Base-by-base conservation (phyloP, 2,329 filamentous ascomycete species). In the Alternaria infectoria region DNA sequence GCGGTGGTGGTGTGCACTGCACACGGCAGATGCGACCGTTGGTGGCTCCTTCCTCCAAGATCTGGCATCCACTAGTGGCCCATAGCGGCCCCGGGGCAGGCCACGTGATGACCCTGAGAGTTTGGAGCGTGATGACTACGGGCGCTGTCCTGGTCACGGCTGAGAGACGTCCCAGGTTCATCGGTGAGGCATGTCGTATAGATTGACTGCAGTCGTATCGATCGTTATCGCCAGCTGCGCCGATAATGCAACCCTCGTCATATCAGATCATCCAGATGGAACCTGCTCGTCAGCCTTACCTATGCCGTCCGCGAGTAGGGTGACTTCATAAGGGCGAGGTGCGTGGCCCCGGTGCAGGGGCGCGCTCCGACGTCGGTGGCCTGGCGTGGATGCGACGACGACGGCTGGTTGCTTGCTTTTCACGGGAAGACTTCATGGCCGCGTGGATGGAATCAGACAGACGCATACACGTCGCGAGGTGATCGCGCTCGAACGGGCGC, bases 261-360 rank as follows among this genome's bases (percentile, higher is more conserved):
- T 52, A 40, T 58, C 60, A 59, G 36, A 40, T 40, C 36, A 40
- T 40, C 36, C 36, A 40, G 54, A 54, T 50, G 25, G 36, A 57
- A 64, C 43, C 55, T 57, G 57, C 67, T 57, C 62, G 62, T 67
- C 68, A 71, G 68, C 65, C 63, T 62, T 68, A 66, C 56, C 6
- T 46, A 21, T 30, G 28, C 25, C n/a, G 52, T 50, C 52, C 50
- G 62, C 58, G 56, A 62, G 49, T 36, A 51, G 49, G 28, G 17
- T 66, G 61, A 63, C 64, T 65, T 63, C 51, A 67, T 67, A 36
- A 25, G 57, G 66, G 50, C 63, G 59, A 65, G 64, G 46, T 62
- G 52, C 61, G 57, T 69, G 70, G 71, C 69, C 66, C 68, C 62
- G 32, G 36, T 28, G 64, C 65, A 54, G 69, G 69, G 70, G 61